Conservation (phyloP, 306 rosid species). For the Malus fusca region DNA sequence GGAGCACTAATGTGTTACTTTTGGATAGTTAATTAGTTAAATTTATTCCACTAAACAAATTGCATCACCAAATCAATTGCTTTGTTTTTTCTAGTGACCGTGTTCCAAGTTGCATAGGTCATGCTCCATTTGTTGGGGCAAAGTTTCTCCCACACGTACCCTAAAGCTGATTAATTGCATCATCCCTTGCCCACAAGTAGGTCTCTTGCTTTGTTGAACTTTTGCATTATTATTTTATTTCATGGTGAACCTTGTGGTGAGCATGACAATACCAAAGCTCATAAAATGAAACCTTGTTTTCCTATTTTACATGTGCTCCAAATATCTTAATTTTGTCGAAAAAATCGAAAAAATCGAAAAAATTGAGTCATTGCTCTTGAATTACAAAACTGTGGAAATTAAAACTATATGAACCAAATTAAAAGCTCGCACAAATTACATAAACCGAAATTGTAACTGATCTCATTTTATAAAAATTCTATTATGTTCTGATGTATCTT, state of each 20-base stretch:
- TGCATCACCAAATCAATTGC: constrained; percentile 16
- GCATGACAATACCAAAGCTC: background rate
- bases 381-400: too few species aligned
- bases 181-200: background rate
- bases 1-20: background rate
- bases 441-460: too few species aligned
- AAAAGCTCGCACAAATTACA: too few species aligned
- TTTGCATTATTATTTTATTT: background rate
- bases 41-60: constrained; percentile 23
- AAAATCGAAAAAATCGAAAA: too few species aligned
- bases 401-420: too few species aligned
- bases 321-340: too few species aligned
- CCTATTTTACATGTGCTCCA: too few species aligned
- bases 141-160: constrained; percentile 7
- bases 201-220: constrained; percentile 6
- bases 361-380: too few species aligned
- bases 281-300: background rate
- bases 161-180: background rate
- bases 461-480: too few species aligned
- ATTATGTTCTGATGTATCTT: too few species aligned
- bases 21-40: constrained; percentile 5
- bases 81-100: constrained; percentile 9
- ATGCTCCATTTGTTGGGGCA: constrained; percentile 7
- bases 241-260: constrained; percentile 6
- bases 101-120: constrained; percentile 19